phyloP scores from a whole-genome alignment of 306 rosid species.

The Cicer pinnatifidum region DNA sequence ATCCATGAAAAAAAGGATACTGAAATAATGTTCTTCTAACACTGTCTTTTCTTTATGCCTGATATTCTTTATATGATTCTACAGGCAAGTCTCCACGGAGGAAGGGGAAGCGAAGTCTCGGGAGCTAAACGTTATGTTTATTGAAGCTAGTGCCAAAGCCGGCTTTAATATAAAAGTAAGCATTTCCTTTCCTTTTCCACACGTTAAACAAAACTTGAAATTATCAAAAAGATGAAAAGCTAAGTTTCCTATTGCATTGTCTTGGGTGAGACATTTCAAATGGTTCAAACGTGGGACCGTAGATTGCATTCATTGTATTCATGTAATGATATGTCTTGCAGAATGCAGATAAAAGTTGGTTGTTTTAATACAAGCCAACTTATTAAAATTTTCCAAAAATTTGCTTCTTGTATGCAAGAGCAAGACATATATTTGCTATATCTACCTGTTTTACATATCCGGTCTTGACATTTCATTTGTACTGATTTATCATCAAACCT shows the following conservation, averaged over 20 bases:
- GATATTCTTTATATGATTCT: slow-evolving; percentile 35
- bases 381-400: neutral
- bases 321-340: slow-evolving; percentile 2
- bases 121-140: slow-evolving; percentile 80
- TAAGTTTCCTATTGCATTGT: slow-evolving; percentile 22
- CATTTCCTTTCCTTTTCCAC: slow-evolving; percentile 6
- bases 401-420: slow-evolving; percentile 24
- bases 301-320: slow-evolving; percentile 25
- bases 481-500: slow-evolving; percentile 39
- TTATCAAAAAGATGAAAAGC: neutral
- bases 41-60: slow-evolving; percentile 40
- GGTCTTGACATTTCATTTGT: slow-evolving; percentile 36
- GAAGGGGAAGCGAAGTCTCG: slow-evolving; percentile 87
- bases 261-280: slow-evolving; percentile 33
- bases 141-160: slow-evolving; percentile 94
- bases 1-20: neutral
- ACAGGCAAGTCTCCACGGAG: slow-evolving; percentile 89
- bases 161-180: slow-evolving; percentile 87
- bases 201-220: neutral
- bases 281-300: slow-evolving; percentile 32
- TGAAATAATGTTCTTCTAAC: neutral
- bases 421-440: slow-evolving; percentile 27
- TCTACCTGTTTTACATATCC: slow-evolving; percentile 9
- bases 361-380: slow-evolving; percentile 27
- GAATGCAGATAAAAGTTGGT: slow-evolving; percentile 1